phyloP scores from a whole-genome alignment of 257 asterid species.

The Ilex asprella region DNA sequence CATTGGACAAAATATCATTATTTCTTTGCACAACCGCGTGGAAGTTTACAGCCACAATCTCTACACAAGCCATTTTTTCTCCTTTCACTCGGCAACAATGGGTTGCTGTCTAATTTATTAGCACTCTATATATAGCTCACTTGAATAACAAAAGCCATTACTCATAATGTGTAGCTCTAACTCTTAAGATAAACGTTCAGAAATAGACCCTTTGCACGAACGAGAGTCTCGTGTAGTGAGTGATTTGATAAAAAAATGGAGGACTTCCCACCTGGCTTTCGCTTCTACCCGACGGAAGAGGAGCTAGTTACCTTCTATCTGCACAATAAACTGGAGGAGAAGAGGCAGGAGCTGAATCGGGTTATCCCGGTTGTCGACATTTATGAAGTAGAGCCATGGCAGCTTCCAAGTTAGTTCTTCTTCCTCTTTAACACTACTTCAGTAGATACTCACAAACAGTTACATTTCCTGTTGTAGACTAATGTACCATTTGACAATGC shows the following conservation, averaged over 20 bases:
- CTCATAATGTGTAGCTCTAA: background rate
- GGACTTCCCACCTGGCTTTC: background rate
- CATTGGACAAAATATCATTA: background rate
- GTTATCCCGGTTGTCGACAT: background rate
- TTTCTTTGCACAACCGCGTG: slow-evolving; percentile 24
- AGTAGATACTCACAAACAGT: background rate
- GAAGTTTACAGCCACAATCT: slow-evolving; percentile 5
- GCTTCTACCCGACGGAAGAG: background rate
- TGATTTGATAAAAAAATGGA: background rate
- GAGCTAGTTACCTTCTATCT: background rate
- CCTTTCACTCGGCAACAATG: slow-evolving; percentile 38
- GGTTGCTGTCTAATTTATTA: background rate
- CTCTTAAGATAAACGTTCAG: too few species aligned
- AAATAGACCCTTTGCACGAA: too few species aligned
- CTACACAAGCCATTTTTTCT: slow-evolving; percentile 17
- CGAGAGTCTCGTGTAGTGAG: too few species aligned
- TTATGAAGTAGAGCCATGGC: background rate
- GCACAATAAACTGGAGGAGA: background rate
- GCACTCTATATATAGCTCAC: slow-evolving; percentile 4
- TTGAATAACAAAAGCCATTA: background rate
- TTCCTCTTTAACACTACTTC: background rate
- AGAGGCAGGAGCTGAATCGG: background rate
- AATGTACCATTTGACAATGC: too few species aligned
- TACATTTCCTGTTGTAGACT: too few species aligned
- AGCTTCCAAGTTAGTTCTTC: background rate